Conservation (phyloP, 768 basidiomycete species). For the Boletus subcaerulescens region DNA sequence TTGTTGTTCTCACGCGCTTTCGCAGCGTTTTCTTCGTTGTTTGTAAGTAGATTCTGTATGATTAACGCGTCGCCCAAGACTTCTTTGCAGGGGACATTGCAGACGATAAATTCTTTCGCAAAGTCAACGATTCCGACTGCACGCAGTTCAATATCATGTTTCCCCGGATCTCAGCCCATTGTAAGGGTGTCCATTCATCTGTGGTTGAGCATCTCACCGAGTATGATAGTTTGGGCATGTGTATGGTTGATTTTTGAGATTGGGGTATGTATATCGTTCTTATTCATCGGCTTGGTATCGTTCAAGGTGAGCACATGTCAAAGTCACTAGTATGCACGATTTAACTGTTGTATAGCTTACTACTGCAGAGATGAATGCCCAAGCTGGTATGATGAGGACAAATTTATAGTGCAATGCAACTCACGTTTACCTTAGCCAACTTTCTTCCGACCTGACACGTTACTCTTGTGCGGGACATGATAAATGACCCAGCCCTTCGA, state of each 20-base stretch:
- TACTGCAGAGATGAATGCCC: slow-evolving; percentile 44
- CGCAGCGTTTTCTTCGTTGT: slow-evolving; percentile 79
- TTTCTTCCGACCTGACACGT: slow-evolving; percentile 57
- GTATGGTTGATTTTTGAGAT: slow-evolving; percentile 83
- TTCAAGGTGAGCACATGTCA: slow-evolving; percentile 64
- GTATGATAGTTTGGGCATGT: slow-evolving; percentile 69
- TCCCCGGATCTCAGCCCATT: slow-evolving; percentile 66
- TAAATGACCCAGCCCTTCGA: background rate
- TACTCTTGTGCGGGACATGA: slow-evolving; percentile 1
- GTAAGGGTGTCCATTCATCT: slow-evolving; percentile 38
- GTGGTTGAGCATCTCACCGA: slow-evolving; percentile 1
- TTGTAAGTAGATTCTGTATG: slow-evolving; percentile 50
- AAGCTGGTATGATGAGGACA: slow-evolving; percentile 57
- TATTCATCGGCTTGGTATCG: slow-evolving; percentile 73
- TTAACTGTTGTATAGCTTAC: slow-evolving; percentile 32
- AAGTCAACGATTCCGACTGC: slow-evolving; percentile 89
- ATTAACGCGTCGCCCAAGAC: background rate
- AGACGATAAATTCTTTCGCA: slow-evolving; percentile 93
- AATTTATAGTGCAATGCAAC: background rate
- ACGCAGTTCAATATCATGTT: slow-evolving; percentile 83
- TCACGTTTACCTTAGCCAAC: slow-evolving; percentile 38
- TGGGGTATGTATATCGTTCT: slow-evolving; percentile 70
- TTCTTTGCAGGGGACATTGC: slow-evolving; percentile 76
- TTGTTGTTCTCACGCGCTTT: slow-evolving; percentile 8
- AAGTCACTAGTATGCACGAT: background rate